A percentile compares a stretch with the other conserved stretches of the same genome.
phyloP scores from a whole-genome alignment of 1,284 basidiomycete species.

The Cryptococcus sp. region DNA sequence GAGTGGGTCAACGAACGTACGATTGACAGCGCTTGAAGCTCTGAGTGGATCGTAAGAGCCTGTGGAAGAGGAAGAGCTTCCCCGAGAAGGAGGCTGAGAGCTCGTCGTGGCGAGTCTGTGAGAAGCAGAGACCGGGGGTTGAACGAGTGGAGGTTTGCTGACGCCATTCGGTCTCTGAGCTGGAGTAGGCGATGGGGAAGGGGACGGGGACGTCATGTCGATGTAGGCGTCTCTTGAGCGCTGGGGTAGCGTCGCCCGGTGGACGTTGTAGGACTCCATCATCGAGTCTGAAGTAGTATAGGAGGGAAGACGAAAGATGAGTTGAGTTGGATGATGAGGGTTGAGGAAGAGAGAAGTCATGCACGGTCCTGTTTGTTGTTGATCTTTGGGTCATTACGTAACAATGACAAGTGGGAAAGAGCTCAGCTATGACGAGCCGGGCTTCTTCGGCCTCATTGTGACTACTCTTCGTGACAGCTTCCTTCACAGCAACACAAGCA shows the following conservation, averaged over 20 bases:
- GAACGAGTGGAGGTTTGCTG: too few relatives aligned
- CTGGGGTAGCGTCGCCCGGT: constrained; percentile 8
- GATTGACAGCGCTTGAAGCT: neutral
- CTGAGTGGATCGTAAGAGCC: neutral
- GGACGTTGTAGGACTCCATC: constrained; percentile 19
- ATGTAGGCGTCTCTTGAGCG: constrained; percentile 7
- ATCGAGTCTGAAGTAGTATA: neutral
- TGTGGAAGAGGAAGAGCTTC: neutral
- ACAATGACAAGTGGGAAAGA: too few relatives aligned
- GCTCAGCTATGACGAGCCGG: too few relatives aligned
- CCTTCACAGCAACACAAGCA: too few relatives aligned
- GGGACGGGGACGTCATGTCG: constrained; percentile 16
- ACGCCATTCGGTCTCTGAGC: too few relatives aligned
- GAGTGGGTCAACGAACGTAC: constrained; percentile 4
- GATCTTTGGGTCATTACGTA: too few relatives aligned
- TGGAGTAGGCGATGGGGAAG: constrained; percentile 10
- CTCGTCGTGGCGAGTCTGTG: too few relatives aligned
- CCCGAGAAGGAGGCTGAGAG: neutral
- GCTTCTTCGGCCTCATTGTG: too few relatives aligned
- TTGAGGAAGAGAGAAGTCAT: neutral
- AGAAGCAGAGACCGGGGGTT: too few relatives aligned
- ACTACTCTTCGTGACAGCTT: too few relatives aligned
- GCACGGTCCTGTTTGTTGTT: too few relatives aligned
- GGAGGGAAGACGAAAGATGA: neutral
- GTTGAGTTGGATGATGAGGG: neutral